phyloP scores from a whole-genome alignment of 371 early-diverging fungal species.

The Mortierella sp. region DNA sequence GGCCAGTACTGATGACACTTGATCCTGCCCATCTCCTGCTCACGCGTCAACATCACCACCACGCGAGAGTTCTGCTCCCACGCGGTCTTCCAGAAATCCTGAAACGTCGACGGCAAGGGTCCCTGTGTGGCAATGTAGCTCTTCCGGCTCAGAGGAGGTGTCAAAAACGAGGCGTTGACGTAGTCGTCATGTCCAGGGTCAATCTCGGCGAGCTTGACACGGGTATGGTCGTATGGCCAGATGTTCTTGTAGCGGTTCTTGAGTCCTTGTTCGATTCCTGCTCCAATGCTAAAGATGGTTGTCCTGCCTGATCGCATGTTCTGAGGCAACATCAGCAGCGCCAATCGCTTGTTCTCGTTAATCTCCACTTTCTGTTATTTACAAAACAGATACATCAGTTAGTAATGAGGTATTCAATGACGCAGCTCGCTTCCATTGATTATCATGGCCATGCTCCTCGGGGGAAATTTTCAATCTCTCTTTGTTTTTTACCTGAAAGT shows the following conservation, averaged over 20 bases:
- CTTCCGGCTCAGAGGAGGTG: slow-evolving; percentile 66
- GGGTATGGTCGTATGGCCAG: slow-evolving; percentile 78
- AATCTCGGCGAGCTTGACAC: slow-evolving; percentile 61
- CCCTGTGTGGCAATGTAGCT: slow-evolving; percentile 92
- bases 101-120: slow-evolving; percentile 84
- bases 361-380: slow-evolving; percentile 68
- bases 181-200: slow-evolving; percentile 72
- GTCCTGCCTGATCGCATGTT: slow-evolving; percentile 62
- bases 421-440: neutral
- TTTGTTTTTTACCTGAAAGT: slow-evolving; percentile 40
- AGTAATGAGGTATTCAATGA: neutral
- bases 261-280: slow-evolving; percentile 77
- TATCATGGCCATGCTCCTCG: no score
- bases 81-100: slow-evolving; percentile 92
- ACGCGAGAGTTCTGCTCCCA: slow-evolving; percentile 86
- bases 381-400: neutral
- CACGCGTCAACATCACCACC: slow-evolving; percentile 92
- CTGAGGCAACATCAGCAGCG: slow-evolving; percentile 73
- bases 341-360: slow-evolving; percentile 73
- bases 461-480: neutral
- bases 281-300: slow-evolving; percentile 72
- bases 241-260: slow-evolving; percentile 86
- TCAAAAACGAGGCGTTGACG: slow-evolving; percentile 83
- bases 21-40: slow-evolving; percentile 83
- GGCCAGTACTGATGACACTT: slow-evolving; percentile 89